A percentile compares a stretch with the other conserved stretches of the same genome.
phyloP scores from a whole-genome alignment of 2,329 filamentous ascomycete species.

The Monosporascus sp. region DNA sequence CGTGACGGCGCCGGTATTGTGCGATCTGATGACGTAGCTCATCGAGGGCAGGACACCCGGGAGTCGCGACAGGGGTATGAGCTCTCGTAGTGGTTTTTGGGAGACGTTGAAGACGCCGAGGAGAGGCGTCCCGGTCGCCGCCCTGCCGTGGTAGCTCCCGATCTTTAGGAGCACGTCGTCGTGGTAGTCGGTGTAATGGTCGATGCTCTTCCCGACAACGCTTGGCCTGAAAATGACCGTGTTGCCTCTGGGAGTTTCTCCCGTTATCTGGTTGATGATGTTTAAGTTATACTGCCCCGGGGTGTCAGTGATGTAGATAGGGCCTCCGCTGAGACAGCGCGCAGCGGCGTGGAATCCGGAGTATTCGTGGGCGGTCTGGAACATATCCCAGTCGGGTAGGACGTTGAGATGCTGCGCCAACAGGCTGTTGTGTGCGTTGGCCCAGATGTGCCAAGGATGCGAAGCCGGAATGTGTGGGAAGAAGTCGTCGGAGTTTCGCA shows the following conservation, averaged over 20 bases:
- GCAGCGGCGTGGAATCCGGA: constrained; percentile 85
- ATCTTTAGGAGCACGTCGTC: constrained; percentile 71
- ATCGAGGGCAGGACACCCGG: constrained; percentile 56
- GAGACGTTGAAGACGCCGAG: constrained; percentile 82
- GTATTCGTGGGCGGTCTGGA: constrained; percentile 60
- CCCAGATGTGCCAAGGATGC: constrained; percentile 93
- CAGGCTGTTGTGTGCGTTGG: constrained; percentile 84
- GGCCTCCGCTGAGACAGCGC: constrained; percentile 82
- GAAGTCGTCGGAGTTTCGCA: constrained; percentile 88
- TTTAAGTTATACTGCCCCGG: constrained; percentile 74
- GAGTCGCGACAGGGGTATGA: constrained; percentile 67
- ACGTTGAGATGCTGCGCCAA: constrained; percentile 81
- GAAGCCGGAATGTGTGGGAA: constrained; percentile 76
- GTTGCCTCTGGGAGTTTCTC: constrained; percentile 61
- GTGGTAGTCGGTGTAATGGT: constrained; percentile 71
- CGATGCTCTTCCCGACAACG: constrained; percentile 63
- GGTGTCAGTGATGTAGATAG: constrained; percentile 88
- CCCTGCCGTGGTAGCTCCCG: constrained; percentile 66
- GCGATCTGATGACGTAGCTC: constrained; percentile 68
- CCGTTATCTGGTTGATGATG: constrained; percentile 77
- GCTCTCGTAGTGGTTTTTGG: constrained; percentile 54
- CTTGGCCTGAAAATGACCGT: constrained; percentile 80
- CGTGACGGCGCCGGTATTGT: constrained; percentile 60
- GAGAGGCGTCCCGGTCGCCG: constrained; percentile 65
- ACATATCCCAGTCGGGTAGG: constrained; percentile 77